Evolutionary conservation across 1,139 yeast genomes (phyloP).

Genomic region (Wickerhamiella infanticola): DNA sequence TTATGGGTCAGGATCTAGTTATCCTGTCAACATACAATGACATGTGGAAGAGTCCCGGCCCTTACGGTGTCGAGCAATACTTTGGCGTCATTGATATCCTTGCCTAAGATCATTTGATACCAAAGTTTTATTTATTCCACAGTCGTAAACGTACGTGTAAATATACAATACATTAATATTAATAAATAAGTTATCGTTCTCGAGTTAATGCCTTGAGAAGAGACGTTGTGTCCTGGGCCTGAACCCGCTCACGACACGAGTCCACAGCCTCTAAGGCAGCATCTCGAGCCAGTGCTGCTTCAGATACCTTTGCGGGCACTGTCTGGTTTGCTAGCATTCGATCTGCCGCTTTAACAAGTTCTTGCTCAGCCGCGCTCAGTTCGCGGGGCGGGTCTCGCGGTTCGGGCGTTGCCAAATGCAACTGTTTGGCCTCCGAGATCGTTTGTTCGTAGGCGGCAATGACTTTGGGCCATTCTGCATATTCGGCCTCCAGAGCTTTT

Average conservation of each 20-base stretch:
- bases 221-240: not conserved
- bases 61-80: slow-evolving; percentile 68
- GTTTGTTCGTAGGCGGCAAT: not conserved
- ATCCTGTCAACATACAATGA: slow-evolving; percentile 67
- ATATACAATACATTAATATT: no score
- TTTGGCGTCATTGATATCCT: slow-evolving; percentile 53
- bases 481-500: not conserved
- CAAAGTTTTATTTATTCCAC: no score
- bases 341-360: not conserved
- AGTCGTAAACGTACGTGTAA: no score
- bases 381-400: no score
- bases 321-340: not conserved
- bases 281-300: not conserved
- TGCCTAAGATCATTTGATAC: slow-evolving; percentile 1
- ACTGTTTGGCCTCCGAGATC: no score
- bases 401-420: no score
- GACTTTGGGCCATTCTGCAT: not conserved
- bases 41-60: slow-evolving; percentile 78
- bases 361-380: not conserved
- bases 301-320: not conserved
- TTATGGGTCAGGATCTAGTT: slow-evolving; percentile 38
- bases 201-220: not conserved
- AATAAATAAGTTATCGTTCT: not conserved
- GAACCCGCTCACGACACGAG: not conserved
- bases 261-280: not conserved